Conservation (phyloP, 768 basidiomycete genomes). For the Tylopilus cervinicoccineus region DNA sequence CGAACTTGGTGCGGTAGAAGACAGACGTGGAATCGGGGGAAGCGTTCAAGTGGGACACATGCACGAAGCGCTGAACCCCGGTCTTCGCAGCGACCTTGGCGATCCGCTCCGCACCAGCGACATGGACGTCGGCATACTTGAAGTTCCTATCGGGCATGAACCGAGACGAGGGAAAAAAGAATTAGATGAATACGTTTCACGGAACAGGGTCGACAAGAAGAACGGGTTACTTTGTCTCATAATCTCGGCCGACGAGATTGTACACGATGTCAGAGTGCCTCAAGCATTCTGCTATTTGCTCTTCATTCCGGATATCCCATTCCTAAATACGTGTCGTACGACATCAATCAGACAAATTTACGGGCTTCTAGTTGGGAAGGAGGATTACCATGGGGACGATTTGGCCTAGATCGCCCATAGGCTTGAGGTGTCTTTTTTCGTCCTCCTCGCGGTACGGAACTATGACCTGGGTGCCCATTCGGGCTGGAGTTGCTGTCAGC, state of each 20-base stretch:
- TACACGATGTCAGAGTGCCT: slow-evolving; percentile 95
- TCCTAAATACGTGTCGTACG: slow-evolving; percentile 51
- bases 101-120: slow-evolving; percentile 78
- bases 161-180: background rate
- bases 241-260: slow-evolving; percentile 92
- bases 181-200: slow-evolving; percentile 11
- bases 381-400: slow-evolving; percentile 84
- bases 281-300: slow-evolving; percentile 90
- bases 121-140: slow-evolving; percentile 75
- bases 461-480: slow-evolving; percentile 89
- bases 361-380: background rate
- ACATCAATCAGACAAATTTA: slow-evolving; percentile 26
- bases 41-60: slow-evolving; percentile 95
- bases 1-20: slow-evolving; percentile 87
- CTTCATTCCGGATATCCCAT: slow-evolving; percentile 90
- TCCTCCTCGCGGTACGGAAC: slow-evolving; percentile 95
- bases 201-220: slow-evolving; percentile 8
- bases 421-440: slow-evolving; percentile 83
- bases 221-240: slow-evolving; percentile 81
- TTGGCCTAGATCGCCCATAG: slow-evolving; percentile 96
- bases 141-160: slow-evolving; percentile 66
- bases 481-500: slow-evolving; percentile 46
- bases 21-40: slow-evolving; percentile 69
- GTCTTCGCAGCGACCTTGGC: slow-evolving; percentile 73
- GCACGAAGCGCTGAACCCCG: slow-evolving; percentile 83